Evolutionary conservation across 1,284 basidiomycete genomes (phyloP).

Genomic region (Schizophyllum amplum): DNA sequence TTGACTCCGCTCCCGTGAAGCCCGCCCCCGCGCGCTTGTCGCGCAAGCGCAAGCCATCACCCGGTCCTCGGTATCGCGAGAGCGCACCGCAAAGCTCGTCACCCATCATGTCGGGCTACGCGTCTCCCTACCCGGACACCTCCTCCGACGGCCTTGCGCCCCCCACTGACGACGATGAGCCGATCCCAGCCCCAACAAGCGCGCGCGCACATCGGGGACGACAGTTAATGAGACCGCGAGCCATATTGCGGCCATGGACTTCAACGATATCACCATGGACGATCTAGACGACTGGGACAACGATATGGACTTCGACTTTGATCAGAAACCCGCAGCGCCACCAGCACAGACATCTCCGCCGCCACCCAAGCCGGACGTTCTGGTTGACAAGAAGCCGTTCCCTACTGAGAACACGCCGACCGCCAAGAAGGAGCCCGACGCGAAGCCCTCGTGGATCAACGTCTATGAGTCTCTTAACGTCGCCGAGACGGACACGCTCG

Average conservation of each 20-base stretch:
- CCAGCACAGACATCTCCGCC: slow-evolving; percentile 23
- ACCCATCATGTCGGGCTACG: slow-evolving; percentile 16
- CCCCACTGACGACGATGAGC: slow-evolving; percentile 45
- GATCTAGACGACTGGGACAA: slow-evolving; percentile 26
- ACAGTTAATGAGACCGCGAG: slow-evolving; percentile 45
- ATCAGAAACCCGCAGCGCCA: slow-evolving; percentile 22
- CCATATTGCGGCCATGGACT: slow-evolving; percentile 44
- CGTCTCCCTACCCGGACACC: slow-evolving; percentile 28
- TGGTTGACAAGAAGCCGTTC: slow-evolving; percentile 13
- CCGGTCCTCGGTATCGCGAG: too few relatives aligned
- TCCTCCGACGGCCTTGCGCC: slow-evolving; percentile 53
- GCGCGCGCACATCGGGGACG: slow-evolving; percentile 35
- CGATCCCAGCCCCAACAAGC: slow-evolving; percentile 63
- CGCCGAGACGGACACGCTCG: slow-evolving; percentile 45
- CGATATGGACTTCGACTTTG: slow-evolving; percentile 15
- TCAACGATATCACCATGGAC: slow-evolving; percentile 42
- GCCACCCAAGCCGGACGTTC: slow-evolving; percentile 20
- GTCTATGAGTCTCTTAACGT: slow-evolving; percentile 67
- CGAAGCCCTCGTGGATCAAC: slow-evolving; percentile 64
- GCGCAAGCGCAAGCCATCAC: slow-evolving; percentile 20
- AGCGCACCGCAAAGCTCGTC: slow-evolving; percentile 37
- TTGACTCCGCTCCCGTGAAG: slow-evolving; percentile 41
- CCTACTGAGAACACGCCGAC: slow-evolving; percentile 9
- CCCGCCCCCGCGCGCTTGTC: neutral
- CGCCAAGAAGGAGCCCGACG: slow-evolving; percentile 33